These are phyloP conservation scores for Geosmithia putterillii DNA, from an alignment of 2,329 filamentous ascomycete species.

Conservation along the genomic window DNA sequence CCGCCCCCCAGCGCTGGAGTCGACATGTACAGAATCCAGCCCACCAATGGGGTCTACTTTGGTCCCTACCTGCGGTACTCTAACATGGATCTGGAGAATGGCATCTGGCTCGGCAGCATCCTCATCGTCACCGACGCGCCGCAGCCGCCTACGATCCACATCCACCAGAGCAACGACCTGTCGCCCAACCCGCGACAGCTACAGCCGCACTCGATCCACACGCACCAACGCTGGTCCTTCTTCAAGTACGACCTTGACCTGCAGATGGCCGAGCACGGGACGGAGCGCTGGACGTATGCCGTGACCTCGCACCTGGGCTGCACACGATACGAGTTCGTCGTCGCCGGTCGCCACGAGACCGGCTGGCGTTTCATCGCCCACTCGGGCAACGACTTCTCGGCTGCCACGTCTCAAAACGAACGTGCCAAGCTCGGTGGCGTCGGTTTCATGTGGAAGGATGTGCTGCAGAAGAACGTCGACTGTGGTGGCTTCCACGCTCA, in stretches of 20 bases:
- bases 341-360: slow-evolving; percentile 79
- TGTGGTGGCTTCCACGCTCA: slow-evolving; percentile 94
- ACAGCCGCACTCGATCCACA: slow-evolving; percentile 68
- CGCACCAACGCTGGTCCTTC: slow-evolving; percentile 89
- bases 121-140: slow-evolving; percentile 82
- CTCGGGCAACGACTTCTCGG: slow-evolving; percentile 89
- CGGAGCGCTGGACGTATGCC: slow-evolving; percentile 91
- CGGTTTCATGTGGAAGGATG: slow-evolving; percentile 98
- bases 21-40: slow-evolving; percentile 85
- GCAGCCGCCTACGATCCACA: slow-evolving; percentile 90
- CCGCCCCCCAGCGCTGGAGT: slow-evolving; percentile 83
- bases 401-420: slow-evolving; percentile 78
- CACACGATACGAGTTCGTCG: slow-evolving; percentile 94
- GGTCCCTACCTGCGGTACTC: slow-evolving; percentile 90
- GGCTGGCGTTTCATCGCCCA: slow-evolving; percentile 95
- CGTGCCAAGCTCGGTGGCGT: slow-evolving; percentile 76
- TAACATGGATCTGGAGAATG: slow-evolving; percentile 92
- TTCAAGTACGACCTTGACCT: slow-evolving; percentile 90
- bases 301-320: slow-evolving; percentile 95
- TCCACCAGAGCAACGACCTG: slow-evolving; percentile 80
- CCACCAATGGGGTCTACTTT: slow-evolving; percentile 96
- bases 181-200: slow-evolving; percentile 88
- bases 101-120: slow-evolving; percentile 87
- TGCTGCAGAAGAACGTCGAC: slow-evolving; percentile 92
- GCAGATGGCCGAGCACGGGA: slow-evolving; percentile 72